Evolutionary conservation across 306 rosid species (phyloP).

Genomic region (Carpinus fangiana): DNA sequence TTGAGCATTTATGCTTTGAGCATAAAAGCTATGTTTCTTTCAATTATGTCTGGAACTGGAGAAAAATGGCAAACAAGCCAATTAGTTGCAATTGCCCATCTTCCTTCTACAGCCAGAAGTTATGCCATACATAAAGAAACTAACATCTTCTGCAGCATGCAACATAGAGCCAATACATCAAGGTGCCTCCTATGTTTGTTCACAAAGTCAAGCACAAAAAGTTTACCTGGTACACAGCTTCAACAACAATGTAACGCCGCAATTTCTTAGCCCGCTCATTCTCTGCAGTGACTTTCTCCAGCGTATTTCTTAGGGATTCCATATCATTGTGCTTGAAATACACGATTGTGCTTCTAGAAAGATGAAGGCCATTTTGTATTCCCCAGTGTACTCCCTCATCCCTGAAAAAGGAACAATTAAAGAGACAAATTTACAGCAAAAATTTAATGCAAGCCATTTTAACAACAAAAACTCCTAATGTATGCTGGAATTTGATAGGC

Average conservation of each 20-base stretch:
- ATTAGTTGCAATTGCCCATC: constrained; percentile 22
- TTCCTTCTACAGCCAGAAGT: constrained; percentile 5
- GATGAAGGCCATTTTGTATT: constrained; percentile 92
- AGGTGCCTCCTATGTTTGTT: constrained; percentile 15
- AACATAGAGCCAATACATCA: constrained; percentile 34
- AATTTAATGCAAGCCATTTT: neutral
- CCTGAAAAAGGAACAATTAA: constrained; percentile 42
- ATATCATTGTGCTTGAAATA: constrained; percentile 93
- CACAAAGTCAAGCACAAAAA: constrained; percentile 15
- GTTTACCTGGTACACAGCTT: constrained; percentile 90
- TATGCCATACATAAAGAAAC: constrained; percentile 21
- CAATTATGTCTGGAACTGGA: neutral
- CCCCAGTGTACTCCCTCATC: constrained; percentile 99
- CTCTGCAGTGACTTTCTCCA: constrained; percentile 66
- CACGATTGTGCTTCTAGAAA: constrained; percentile 89
- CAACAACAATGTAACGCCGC: constrained; percentile 97
- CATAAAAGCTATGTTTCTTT: neutral
- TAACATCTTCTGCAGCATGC: constrained; percentile 13
- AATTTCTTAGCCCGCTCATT: constrained; percentile 66
- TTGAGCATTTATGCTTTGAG: neutral
- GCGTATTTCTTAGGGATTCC: constrained; percentile 73
- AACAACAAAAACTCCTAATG: neutral
- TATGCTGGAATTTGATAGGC: neutral
- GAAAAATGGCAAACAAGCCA: neutral
- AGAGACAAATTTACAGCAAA: constrained; percentile 18